A percentile compares a stretch with the other conserved stretches of the same genome.
Conservation (phyloP, 1,284 basidiomycete genomes). For the Ganoderma lucidum region DNA sequence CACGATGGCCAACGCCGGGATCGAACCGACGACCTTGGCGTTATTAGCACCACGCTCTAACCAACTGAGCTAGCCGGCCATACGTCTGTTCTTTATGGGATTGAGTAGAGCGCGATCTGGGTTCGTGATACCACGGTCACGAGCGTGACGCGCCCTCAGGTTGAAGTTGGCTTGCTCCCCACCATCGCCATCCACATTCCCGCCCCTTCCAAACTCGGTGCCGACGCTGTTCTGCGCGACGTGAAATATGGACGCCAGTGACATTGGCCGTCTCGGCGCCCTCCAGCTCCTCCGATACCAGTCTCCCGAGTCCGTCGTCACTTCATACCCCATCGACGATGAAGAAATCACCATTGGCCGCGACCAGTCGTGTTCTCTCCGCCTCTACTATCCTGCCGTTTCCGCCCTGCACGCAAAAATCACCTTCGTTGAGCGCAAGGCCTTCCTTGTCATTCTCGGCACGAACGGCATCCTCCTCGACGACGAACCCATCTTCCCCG, state of each 20-base stretch:
- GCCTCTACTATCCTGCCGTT: conserved; percentile 72
- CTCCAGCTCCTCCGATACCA: conserved; percentile 64
- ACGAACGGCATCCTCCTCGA: conserved; percentile 64
- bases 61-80: no score
- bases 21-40: no score
- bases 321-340: conserved; percentile 76
- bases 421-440: conserved; percentile 69
- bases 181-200: conserved; percentile 6
- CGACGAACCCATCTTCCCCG: conserved; percentile 63
- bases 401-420: conserved; percentile 70
- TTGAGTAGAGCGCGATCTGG: no score
- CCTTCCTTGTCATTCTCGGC: conserved; percentile 70
- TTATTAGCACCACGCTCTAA: no score
- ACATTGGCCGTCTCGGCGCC: conserved; percentile 67
- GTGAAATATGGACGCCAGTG: conserved; percentile 53
- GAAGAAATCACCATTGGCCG: conserved; percentile 72
- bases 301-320: conserved; percentile 54
- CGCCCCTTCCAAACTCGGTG: neutral
- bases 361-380: conserved; percentile 65
- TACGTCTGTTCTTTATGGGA: no score
- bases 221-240: neutral
- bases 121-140: conserved; percentile 19
- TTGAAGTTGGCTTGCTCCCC: conserved; percentile 17
- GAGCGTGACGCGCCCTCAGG: conserved; percentile 2
- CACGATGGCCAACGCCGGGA: no score